Evolutionary conservation across 768 basidiomycete genomes (phyloP).

Genomic region (Brasilioporus rufonigricans): DNA sequence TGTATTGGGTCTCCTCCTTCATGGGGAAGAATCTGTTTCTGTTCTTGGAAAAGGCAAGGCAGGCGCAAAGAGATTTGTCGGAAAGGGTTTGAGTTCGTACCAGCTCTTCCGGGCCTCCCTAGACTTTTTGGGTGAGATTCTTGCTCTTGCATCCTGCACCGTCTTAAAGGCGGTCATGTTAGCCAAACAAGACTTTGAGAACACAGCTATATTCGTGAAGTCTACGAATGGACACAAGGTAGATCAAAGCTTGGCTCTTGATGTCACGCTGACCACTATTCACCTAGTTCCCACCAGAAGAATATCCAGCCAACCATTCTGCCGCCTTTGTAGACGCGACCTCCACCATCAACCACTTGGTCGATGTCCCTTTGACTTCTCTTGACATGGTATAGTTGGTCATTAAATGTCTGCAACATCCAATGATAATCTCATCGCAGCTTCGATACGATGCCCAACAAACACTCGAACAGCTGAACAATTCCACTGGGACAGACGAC

Average conservation of each 20-base stretch:
- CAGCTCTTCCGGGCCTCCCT: slow-evolving; percentile 84
- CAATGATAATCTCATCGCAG: slow-evolving; percentile 38
- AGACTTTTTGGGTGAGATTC: slow-evolving; percentile 71
- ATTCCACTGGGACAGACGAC: slow-evolving; percentile 46
- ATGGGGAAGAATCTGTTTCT: slow-evolving; percentile 58
- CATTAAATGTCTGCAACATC: background rate
- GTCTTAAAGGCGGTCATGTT: slow-evolving; percentile 9
- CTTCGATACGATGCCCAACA: slow-evolving; percentile 71
- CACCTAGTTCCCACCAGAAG: slow-evolving; percentile 54
- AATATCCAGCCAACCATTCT: slow-evolving; percentile 49
- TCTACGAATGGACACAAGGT: slow-evolving; percentile 54
- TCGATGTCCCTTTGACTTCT: slow-evolving; percentile 72
- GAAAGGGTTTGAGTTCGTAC: slow-evolving; percentile 84
- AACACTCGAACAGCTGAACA: slow-evolving; percentile 66
- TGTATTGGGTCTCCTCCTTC: slow-evolving; percentile 56
- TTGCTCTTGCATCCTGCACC: background rate
- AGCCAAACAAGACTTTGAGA: slow-evolving; percentile 73
- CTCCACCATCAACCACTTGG: slow-evolving; percentile 73
- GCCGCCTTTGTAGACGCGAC: slow-evolving; percentile 78
- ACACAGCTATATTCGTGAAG: slow-evolving; percentile 59
- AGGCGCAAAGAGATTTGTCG: slow-evolving; percentile 55
- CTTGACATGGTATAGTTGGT: slow-evolving; percentile 61
- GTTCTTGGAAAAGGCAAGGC: slow-evolving; percentile 23
- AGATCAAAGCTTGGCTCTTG: slow-evolving; percentile 13
- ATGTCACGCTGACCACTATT: background rate